Evolutionary conservation across 164 flowering plant species (phyloP).

Genomic region (Euptelea pleiosperma): DNA sequence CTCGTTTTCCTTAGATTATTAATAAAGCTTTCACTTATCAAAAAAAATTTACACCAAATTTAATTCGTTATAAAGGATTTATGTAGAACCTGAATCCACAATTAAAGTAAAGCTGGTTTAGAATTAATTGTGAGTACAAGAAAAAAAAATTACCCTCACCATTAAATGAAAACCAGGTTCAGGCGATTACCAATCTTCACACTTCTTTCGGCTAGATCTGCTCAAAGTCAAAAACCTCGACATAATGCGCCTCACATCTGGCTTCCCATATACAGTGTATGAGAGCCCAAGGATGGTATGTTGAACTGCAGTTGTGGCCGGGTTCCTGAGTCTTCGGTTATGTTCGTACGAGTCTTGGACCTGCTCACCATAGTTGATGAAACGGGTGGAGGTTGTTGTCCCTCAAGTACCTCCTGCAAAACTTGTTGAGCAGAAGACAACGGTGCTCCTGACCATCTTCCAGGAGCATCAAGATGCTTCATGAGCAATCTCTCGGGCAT

Average conservation of each 20-base stretch:
- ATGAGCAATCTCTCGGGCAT: slow-evolving; percentile 92
- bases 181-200: slow-evolving; percentile 14
- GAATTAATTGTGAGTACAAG: too few species aligned
- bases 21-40: too few species aligned
- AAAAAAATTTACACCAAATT: too few species aligned
- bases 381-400: slow-evolving; percentile 77
- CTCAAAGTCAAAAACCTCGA: slow-evolving; percentile 97
- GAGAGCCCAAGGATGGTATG: slow-evolving; percentile 95
- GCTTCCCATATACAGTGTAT: slow-evolving; percentile 83
- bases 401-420: slow-evolving; percentile 85
- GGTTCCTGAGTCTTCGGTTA: slow-evolving; percentile 83
- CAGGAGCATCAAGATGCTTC: slow-evolving; percentile 99
- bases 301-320: slow-evolving; percentile 83
- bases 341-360: slow-evolving; percentile 81
- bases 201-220: slow-evolving; percentile 84
- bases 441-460: slow-evolving; percentile 89
- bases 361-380: slow-evolving; percentile 68
- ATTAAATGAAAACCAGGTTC: too few species aligned
- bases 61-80: too few species aligned
- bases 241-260: slow-evolving; percentile 93
- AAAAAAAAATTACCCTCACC: too few species aligned
- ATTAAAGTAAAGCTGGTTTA: too few species aligned
- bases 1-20: too few species aligned
- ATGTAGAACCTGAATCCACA: too few species aligned
- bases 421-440: slow-evolving; percentile 83